A percentile compares a stretch with the other conserved stretches of the same genome.
Conservation (phyloP, 352 stramenopile species). For the Phytophthora pini region DNA sequence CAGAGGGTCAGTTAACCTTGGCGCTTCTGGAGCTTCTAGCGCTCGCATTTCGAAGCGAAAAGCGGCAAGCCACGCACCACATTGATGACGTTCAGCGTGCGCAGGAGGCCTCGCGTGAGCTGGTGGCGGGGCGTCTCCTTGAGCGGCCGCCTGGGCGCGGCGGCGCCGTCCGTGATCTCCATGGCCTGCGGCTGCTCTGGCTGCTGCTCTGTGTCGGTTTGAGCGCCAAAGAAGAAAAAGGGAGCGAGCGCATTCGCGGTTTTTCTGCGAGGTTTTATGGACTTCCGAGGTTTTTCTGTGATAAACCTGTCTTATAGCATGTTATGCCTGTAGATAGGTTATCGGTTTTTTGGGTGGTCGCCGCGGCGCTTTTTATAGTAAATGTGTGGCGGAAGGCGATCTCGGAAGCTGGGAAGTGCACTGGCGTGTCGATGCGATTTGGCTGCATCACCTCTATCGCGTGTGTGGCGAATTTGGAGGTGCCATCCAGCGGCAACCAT, state of each 20-base stretch:
- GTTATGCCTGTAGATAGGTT: constrained; percentile 1
- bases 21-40: background rate
- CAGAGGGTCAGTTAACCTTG: background rate
- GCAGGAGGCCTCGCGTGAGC: constrained; percentile 94
- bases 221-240: constrained; percentile 26
- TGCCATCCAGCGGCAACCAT: background rate
- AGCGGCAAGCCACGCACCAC: constrained; percentile 41
- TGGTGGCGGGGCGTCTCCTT: constrained; percentile 61
- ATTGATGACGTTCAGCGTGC: constrained; percentile 99
- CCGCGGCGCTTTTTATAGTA: constrained; percentile 21
- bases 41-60: background rate
- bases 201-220: constrained; percentile 34
- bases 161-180: constrained; percentile 27
- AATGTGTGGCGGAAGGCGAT: too few species aligned
- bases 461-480: background rate
- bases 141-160: constrained; percentile 32
- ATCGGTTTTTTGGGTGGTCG: constrained; percentile 16
- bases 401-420: background rate
- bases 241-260: constrained; percentile 17
- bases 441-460: background rate
- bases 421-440: constrained; percentile 1
- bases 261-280: constrained; percentile 40
- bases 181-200: constrained; percentile 17
- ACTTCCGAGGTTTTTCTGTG: constrained; percentile 35
- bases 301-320: constrained; percentile 18